Base-by-base conservation (phyloP, 371 early-diverging fungal genomes). In the Saksenaea oblongispora region DNA sequence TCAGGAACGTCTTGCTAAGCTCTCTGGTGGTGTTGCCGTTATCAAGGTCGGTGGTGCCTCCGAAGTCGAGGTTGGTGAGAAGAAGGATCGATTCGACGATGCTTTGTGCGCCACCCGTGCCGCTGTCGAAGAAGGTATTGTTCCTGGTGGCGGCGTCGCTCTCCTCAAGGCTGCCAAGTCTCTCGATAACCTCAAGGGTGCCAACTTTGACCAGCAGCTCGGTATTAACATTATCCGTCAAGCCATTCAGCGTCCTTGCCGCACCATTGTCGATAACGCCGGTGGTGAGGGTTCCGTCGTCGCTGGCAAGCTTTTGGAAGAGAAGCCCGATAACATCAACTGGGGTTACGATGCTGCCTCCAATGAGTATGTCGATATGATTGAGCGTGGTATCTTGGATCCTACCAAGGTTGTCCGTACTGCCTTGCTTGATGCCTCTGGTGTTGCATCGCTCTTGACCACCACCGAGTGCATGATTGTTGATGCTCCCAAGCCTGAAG, bases 61-160 rank as follows among this genome's bases (percentile, higher is more conserved):
- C 53, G 98, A 98, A 79, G 96, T 98, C 44, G 98, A 98, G 79
- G 98, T 98, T 47, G 97, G 98, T 64, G 98, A 98, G 83, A 98
- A 97, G 95, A 98, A 98, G 91, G 98, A 98, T 83, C 63, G 76
- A 58, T 96, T 96, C 72, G 98, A 95, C 63, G 98, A 98, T 83
- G 96, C 98, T 13, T 84, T 98, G 63, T 95, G 96, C 74, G 98
- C 98, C 61, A 98, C 98, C 34, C 95, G 98, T 69, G 98, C 98
- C 42, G 98, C 98, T 58, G 98, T 98, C 69, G 98, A 98, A 80
- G 96, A 96, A 80, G 98, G 98, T 72, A 96, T 98, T 74, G 93
- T 98, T 26, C 98, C 98, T 26, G 98, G 98, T 65, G 98, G 98
- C 75, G 98, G 98, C 70, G 89, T 93, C 51, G 98, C 98, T 17